Conservation (phyloP, 2,329 filamentous ascomycete genomes). For the Coleophoma cylindrospora region DNA sequence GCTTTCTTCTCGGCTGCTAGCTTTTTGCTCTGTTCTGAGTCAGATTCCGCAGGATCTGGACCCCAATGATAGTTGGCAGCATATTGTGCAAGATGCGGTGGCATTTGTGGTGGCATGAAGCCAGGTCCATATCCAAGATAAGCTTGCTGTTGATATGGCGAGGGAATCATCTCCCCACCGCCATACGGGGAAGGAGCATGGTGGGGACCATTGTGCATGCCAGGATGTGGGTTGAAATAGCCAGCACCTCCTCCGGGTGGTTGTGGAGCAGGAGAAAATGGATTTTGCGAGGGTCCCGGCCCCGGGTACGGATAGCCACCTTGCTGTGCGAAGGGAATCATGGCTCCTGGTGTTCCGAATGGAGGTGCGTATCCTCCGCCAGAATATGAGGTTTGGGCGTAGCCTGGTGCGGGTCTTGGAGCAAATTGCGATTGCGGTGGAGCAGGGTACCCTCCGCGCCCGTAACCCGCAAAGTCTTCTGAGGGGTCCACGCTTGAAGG, state of each 20-base stretch:
- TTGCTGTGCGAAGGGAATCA: constrained; percentile 22
- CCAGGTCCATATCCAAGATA: background rate
- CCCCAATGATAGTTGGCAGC: background rate
- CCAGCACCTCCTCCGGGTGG: constrained; percentile 22
- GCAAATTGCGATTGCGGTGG: constrained; percentile 22
- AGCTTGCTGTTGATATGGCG: background rate
- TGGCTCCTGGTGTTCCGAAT: constrained; percentile 20
- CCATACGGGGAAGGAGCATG: constrained; percentile 17
- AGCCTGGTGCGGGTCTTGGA: constrained; percentile 19
- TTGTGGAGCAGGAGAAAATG: constrained; percentile 23
- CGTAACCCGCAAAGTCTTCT: constrained; percentile 54
- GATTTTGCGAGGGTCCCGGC: constrained; percentile 12
- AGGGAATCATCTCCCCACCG: background rate
- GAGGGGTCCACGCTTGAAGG: constrained; percentile 60
- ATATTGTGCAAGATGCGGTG: constrained; percentile 1
- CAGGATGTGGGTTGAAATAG: constrained; percentile 21
- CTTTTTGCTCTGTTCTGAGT: too few species aligned
- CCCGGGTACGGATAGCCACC: constrained; percentile 17
- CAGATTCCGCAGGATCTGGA: background rate
- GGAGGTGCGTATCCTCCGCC: constrained; percentile 20
- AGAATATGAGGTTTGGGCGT: constrained; percentile 24
- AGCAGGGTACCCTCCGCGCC: constrained; percentile 28
- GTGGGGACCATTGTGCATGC: constrained; percentile 7
- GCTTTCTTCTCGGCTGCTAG: too few species aligned
- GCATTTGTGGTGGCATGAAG: constrained; percentile 2